Evolutionary conservation across 352 stramenopile genomes (phyloP).

Genomic region (Globisporangium sylvaticum): DNA sequence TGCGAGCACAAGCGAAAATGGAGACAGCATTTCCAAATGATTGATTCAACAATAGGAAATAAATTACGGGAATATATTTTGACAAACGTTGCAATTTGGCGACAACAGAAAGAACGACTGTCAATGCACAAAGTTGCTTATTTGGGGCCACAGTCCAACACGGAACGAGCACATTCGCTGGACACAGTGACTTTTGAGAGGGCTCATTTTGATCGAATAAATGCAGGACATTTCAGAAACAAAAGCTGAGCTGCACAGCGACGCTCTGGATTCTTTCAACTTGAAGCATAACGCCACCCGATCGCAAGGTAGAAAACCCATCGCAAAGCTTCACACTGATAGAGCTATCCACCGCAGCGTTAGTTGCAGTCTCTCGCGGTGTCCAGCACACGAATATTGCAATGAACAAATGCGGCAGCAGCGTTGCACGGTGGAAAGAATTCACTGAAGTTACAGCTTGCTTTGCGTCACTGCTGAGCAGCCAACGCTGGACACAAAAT

Average conservation of each 20-base stretch:
- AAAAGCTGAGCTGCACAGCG: background rate
- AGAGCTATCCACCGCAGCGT: too few relatives aligned
- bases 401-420: too few relatives aligned
- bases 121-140: background rate
- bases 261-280: background rate
- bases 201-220: background rate
- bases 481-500: too few relatives aligned
- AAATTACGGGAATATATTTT: background rate
- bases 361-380: too few relatives aligned
- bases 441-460: background rate
- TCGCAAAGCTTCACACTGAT: too few relatives aligned
- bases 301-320: background rate
- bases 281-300: background rate
- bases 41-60: conserved; percentile 10
- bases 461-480: too few relatives aligned
- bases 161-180: background rate
- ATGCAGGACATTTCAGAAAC: background rate
- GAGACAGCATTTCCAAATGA: background rate
- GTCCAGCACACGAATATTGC: too few relatives aligned
- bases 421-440: background rate
- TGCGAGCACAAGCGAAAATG: background rate
- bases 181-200: background rate
- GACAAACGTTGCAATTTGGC: background rate
- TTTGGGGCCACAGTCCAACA: background rate
- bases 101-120: background rate